phyloP scores from a whole-genome alignment of 352 stramenopile species.

The Phytophthora quininea region DNA sequence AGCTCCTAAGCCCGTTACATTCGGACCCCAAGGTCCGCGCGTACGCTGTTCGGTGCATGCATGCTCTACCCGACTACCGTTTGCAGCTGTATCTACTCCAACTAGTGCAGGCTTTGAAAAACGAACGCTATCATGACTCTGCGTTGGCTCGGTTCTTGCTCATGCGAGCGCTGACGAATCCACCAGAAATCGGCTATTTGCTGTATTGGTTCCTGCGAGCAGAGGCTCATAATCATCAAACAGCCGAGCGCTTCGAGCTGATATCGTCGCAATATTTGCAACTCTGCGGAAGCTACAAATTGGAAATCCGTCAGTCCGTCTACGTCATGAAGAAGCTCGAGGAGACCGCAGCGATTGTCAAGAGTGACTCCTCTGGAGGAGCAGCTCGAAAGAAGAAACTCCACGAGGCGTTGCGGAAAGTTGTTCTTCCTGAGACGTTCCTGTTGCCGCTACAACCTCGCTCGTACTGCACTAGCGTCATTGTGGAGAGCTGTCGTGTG shows the following conservation, averaged over 20 bases:
- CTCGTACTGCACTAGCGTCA: slow-evolving; percentile 80
- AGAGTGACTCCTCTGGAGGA: slow-evolving; percentile 44
- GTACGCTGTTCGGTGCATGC: slow-evolving; percentile 91
- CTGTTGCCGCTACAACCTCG: slow-evolving; percentile 89
- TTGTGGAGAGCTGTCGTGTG: slow-evolving; percentile 85
- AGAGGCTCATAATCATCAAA: slow-evolving; percentile 70
- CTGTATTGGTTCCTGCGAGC: slow-evolving; percentile 86
- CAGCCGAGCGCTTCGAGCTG: slow-evolving; percentile 66
- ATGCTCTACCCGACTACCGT: slow-evolving; percentile 85
- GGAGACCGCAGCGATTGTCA: slow-evolving; percentile 70
- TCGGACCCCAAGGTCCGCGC: slow-evolving; percentile 93
- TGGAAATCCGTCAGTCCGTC: slow-evolving; percentile 90
- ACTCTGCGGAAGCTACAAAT: slow-evolving; percentile 87
- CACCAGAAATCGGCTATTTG: slow-evolving; percentile 79
- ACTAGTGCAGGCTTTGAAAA: slow-evolving; percentile 86
- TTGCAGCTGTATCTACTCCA: slow-evolving; percentile 88
- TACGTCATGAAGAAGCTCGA: slow-evolving; percentile 93
- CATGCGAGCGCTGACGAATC: slow-evolving; percentile 76
- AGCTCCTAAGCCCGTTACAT: slow-evolving; percentile 85
- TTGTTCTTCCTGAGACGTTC: slow-evolving; percentile 85
- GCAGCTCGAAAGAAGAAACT: slow-evolving; percentile 57
- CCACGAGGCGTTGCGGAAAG: slow-evolving; percentile 51
- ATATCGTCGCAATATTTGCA: slow-evolving; percentile 85
- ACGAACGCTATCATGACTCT: slow-evolving; percentile 85
- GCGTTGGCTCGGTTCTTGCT: slow-evolving; percentile 79